A percentile compares a stretch with the other conserved stretches of the same genome.
Conservation (phyloP, 139 green algal species). For the Zygnema cylindricum region DNA sequence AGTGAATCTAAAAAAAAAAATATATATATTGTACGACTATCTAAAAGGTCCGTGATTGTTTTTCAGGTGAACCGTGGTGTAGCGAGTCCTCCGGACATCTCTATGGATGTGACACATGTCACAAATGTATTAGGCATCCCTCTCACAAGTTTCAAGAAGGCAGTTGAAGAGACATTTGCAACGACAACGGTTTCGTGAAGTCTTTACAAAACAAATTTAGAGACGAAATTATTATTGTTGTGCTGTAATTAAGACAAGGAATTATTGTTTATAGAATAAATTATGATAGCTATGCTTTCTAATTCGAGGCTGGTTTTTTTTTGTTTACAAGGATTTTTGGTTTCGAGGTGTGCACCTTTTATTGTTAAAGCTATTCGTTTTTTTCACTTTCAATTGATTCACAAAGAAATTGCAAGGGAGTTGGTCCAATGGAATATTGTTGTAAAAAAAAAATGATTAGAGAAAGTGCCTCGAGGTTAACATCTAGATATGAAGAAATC, state of each 20-base stretch:
- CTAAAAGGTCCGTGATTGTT: no score
- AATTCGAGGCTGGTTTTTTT: no score
- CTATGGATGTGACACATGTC: constrained; percentile 66
- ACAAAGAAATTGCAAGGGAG: not conserved
- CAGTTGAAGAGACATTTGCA: constrained; percentile 19
- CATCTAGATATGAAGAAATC: no score
- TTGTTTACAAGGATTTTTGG: no score
- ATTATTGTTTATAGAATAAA: not conserved
- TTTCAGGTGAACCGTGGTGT: constrained; percentile 40
- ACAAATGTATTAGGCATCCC: not conserved
- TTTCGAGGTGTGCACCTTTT: no score
- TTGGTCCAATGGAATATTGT: no score
- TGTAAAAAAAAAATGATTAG: no score
- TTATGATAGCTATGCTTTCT: not conserved
- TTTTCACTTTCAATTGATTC: not conserved
- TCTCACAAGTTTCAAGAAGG: constrained; percentile 35
- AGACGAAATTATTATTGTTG: not conserved
- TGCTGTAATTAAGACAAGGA: not conserved
- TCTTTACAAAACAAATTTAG: not conserved
- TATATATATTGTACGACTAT: no score
- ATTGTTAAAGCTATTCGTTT: no score
- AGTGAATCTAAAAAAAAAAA: no score
- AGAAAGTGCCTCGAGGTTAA: no score
- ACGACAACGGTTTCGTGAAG: not conserved
- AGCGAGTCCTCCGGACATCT: constrained; percentile 70